A percentile compares a stretch with the other conserved stretches of the same genome.
Conservation (phyloP, 108 stramenopile genomes). For the Tribonema minus region DNA sequence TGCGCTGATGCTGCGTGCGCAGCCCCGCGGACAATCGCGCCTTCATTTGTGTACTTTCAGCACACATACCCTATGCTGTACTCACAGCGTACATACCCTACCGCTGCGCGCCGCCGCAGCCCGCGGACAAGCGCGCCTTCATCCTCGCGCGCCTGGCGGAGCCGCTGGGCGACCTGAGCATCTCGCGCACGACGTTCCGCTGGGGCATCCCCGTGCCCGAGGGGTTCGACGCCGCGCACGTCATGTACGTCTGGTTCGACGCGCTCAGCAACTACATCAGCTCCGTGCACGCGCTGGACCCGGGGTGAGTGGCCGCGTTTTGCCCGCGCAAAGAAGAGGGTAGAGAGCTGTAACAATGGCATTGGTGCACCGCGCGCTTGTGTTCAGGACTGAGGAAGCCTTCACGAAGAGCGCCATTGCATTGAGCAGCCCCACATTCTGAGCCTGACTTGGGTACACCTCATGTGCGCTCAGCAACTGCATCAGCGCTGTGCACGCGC, state of each 20-base stretch:
- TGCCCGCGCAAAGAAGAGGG: too few relatives aligned
- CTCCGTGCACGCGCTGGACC: constrained; percentile 75
- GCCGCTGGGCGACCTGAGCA: constrained; percentile 77
- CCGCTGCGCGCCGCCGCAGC: too few relatives aligned
- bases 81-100: too few relatives aligned
- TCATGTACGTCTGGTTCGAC: constrained; percentile 99
- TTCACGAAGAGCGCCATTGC: too few relatives aligned
- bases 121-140: constrained; percentile 74
- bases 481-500: constrained; percentile 77
- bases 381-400: too few relatives aligned
- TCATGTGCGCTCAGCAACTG: constrained; percentile 97
- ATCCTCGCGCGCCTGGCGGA: constrained; percentile 79
- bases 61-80: constrained; percentile 69
- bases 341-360: not conserved
- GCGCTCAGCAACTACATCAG: constrained; percentile 94
- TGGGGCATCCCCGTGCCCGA: constrained; percentile 92
- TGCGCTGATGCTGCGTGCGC: too few relatives aligned
- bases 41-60: too few relatives aligned
- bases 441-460: too few relatives aligned
- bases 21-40: too few relatives aligned
- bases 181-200: constrained; percentile 88
- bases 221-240: constrained; percentile 75
- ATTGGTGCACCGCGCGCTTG: too few relatives aligned
- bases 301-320: constrained; percentile 32
- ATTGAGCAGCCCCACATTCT: not conserved